Conservation (phyloP, 495 filamentous ascomycete species). For the Talaromyces trachyspermus region DNA sequence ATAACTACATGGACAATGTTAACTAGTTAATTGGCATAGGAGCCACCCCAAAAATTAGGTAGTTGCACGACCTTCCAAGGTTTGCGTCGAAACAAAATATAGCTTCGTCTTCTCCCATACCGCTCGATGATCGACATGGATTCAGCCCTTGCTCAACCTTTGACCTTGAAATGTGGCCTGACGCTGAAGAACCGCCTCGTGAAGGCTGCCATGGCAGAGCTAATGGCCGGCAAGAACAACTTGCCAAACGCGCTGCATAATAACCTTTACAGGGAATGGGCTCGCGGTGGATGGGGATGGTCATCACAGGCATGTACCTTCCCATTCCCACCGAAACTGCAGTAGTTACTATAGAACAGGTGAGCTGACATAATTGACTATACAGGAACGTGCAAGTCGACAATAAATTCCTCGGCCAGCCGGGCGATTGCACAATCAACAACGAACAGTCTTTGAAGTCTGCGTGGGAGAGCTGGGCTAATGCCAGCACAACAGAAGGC, state of each 20-base stretch:
- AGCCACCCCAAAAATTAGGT: no score
- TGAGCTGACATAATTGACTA: no score
- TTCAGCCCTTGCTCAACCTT: background rate
- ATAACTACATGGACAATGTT: no score
- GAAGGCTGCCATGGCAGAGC: slow-evolving; percentile 41
- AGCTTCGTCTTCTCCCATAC: background rate
- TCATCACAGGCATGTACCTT: slow-evolving; percentile 29
- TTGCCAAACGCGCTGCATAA: slow-evolving; percentile 23
- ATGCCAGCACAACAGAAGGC: slow-evolving; percentile 34
- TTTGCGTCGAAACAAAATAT: no score
- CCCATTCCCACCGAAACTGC: background rate
- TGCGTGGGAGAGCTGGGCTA: slow-evolving; percentile 42
- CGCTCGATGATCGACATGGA: background rate
- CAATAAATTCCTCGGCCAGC: slow-evolving; percentile 38
- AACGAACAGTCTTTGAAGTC: slow-evolving; percentile 14
- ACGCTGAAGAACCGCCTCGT: slow-evolving; percentile 45
- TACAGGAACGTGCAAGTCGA: slow-evolving; percentile 52
- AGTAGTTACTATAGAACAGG: no score
- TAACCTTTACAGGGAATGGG: slow-evolving; percentile 42
- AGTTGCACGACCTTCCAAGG: no score
- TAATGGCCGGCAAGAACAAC: slow-evolving; percentile 24
- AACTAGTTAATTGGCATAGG: no score
- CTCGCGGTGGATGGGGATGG: slow-evolving; percentile 42
- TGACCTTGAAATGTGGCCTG: slow-evolving; percentile 30
- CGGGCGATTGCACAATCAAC: slow-evolving; percentile 30